These are phyloP conservation scores for Boletus coccyginus DNA, from an alignment of 768 basidiomycete species.

Conservation along the genomic window DNA sequence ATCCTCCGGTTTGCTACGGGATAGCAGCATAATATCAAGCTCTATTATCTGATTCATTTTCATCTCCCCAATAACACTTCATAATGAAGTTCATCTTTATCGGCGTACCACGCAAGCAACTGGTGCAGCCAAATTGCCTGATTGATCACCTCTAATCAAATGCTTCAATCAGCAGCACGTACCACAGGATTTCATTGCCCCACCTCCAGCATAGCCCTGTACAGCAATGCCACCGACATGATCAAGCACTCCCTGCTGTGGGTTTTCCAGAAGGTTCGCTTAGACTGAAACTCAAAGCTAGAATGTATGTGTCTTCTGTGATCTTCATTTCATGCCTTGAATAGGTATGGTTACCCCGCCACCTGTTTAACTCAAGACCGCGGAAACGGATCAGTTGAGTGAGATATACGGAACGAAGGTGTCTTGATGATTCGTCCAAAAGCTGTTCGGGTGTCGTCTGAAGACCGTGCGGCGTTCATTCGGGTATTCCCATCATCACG, in stretches of 20 bases:
- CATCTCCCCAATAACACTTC: neutral
- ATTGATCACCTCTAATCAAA: neutral
- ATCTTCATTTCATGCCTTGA: conserved; percentile 5
- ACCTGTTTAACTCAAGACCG: neutral
- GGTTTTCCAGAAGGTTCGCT: neutral
- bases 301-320: neutral
- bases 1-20: neutral
- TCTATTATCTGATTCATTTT: neutral
- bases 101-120: neutral
- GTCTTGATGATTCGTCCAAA: neutral
- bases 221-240: conserved; percentile 12
- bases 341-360: neutral
- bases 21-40: neutral
- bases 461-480: neutral
- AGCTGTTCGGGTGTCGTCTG: neutral
- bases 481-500: neutral
- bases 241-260: neutral
- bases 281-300: neutral
- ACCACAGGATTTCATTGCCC: conserved; percentile 10
- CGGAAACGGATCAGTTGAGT: neutral
- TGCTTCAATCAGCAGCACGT: neutral
- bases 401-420: neutral
- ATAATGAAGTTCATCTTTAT: neutral
- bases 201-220: conserved; percentile 19
- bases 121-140: neutral